Conservation (phyloP, 352 stramenopile species). For the Blastocystis sp. region DNA sequence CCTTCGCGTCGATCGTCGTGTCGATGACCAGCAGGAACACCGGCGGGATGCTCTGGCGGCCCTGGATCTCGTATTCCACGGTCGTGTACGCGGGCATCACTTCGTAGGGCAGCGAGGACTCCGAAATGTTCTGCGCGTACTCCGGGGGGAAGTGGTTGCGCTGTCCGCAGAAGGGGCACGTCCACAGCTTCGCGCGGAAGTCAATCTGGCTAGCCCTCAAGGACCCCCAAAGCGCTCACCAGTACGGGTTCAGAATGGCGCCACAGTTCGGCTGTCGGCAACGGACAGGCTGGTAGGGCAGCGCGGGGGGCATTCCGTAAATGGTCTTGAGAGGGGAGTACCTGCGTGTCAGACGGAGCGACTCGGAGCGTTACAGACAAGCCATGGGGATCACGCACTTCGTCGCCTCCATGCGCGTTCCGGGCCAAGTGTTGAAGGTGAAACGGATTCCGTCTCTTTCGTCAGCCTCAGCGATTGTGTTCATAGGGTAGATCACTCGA, state of each 20-base stretch:
- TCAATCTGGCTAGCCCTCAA: conserved; percentile 79
- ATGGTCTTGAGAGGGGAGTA: conserved; percentile 97
- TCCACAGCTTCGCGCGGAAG: conserved; percentile 97
- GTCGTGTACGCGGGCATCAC: conserved; percentile 98
- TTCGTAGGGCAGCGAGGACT: conserved; percentile 95
- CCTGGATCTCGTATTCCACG: conserved; percentile 95
- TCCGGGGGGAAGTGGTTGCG: conserved; percentile 97
- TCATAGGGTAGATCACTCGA: conserved; percentile 30
- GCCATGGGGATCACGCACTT: conserved; percentile 92
- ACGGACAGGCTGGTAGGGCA: conserved; percentile 96
- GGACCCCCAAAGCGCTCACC: conserved; percentile 76
- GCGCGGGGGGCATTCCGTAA: conserved; percentile 83
- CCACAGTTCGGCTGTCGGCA: conserved; percentile 88
- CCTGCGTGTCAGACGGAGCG: conserved; percentile 44
- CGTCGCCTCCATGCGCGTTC: conserved; percentile 92
- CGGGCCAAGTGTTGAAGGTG: conserved; percentile 97
- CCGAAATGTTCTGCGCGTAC: conserved; percentile 91
- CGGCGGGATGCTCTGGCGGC: conserved; percentile 83
- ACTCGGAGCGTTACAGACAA: conserved; percentile 75
- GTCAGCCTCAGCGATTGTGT: conserved; percentile 71
- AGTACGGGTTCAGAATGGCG: conserved; percentile 96
- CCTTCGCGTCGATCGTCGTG: conserved; percentile 89
- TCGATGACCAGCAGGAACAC: conserved; percentile 98
- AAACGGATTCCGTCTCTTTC: conserved; percentile 88
- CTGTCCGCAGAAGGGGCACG: conserved; percentile 96